Conservation (phyloP, 495 filamentous ascomycete genomes). For the Penicillium chermesinum region DNA sequence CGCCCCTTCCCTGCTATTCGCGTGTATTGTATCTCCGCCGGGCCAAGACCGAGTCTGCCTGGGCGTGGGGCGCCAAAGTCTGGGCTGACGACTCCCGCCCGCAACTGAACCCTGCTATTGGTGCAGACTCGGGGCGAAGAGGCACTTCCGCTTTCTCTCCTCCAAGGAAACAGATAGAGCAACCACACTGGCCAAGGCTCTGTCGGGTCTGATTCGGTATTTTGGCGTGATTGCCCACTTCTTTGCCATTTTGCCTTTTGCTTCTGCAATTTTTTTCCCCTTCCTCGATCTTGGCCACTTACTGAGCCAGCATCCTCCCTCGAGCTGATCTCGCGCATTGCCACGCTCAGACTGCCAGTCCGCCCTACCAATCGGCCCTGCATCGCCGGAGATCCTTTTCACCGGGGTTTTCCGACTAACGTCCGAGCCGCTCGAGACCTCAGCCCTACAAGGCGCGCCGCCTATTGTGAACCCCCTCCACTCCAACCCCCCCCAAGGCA, state of each 20-base stretch:
- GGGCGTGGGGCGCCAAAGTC: constrained; percentile 21
- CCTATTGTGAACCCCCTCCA: constrained; percentile 9
- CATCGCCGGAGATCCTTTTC: not conserved
- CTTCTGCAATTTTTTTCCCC: not conserved
- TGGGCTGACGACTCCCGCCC: constrained; percentile 31
- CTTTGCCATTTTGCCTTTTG: not conserved
- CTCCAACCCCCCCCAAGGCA: constrained; percentile 20
- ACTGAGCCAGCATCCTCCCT: not conserved
- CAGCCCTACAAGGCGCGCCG: constrained; percentile 22
- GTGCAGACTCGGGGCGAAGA: constrained; percentile 15
- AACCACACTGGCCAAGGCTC: too few relatives aligned
- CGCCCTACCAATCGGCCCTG: not conserved
- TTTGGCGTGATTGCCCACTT: not conserved
- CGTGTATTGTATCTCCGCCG: not conserved
- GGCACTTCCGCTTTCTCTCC: constrained; percentile 18
- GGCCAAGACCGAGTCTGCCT: not conserved
- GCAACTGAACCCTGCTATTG: not conserved
- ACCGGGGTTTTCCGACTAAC: not conserved
- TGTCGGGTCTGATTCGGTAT: too few relatives aligned
- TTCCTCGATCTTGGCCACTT: not conserved
- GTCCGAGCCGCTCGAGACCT: not conserved
- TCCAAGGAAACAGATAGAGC: too few relatives aligned
- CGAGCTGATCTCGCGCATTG: not conserved
- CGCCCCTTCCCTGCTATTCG: not conserved
- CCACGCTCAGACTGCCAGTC: constrained; percentile 3